Percentiles rank a stretch among this genome's conserved stretches.
Evolutionary conservation across 139 green algal species (phyloP).

Genomic region (Volvox reticuliferus): DNA sequence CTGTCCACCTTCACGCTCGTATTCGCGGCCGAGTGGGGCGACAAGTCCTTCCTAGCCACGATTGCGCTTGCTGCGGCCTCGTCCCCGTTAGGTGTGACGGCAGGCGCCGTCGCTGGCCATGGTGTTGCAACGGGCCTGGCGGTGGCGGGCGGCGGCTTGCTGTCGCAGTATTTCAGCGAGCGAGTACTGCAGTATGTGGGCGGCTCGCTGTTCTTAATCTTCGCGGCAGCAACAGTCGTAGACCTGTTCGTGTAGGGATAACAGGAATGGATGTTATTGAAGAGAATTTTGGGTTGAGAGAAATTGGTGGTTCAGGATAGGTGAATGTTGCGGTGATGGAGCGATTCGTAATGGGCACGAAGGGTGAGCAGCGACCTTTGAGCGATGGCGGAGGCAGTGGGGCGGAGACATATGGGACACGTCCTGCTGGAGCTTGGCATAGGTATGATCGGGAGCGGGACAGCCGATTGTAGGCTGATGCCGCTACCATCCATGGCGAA

Average conservation of each 20-base stretch:
- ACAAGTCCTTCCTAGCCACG: constrained; percentile 99
- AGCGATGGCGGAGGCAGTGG: too few relatives aligned
- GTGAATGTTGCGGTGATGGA: too few relatives aligned
- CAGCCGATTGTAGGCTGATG: too few relatives aligned
- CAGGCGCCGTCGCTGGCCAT: constrained; percentile 89
- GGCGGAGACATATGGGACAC: too few relatives aligned
- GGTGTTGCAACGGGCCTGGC: constrained; percentile 90
- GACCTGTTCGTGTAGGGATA: constrained; percentile 72
- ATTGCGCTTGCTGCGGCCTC: constrained; percentile 93
- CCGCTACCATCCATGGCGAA: too few relatives aligned
- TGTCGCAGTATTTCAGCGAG: constrained; percentile 85
- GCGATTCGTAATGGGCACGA: too few relatives aligned
- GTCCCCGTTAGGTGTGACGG: constrained; percentile 70
- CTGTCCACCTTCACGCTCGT: constrained; percentile 94
- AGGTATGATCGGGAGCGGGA: too few relatives aligned
- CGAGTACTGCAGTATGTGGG: constrained; percentile 85
- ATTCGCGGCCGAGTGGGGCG: constrained; percentile 98
- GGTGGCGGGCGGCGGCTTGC: constrained; percentile 68
- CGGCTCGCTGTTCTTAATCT: constrained; percentile 92
- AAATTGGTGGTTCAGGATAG: too few relatives aligned
- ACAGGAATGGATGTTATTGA: too few relatives aligned
- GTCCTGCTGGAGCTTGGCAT: too few relatives aligned
- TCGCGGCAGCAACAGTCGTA: constrained; percentile 84
- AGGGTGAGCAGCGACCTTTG: too few relatives aligned
- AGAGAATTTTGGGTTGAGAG: too few relatives aligned